Evolutionary conservation across 495 filamentous ascomycete species (phyloP), one percentile per base, ranked within the genome.

Genomic region (Chlorociboria aeruginascens): DNA sequence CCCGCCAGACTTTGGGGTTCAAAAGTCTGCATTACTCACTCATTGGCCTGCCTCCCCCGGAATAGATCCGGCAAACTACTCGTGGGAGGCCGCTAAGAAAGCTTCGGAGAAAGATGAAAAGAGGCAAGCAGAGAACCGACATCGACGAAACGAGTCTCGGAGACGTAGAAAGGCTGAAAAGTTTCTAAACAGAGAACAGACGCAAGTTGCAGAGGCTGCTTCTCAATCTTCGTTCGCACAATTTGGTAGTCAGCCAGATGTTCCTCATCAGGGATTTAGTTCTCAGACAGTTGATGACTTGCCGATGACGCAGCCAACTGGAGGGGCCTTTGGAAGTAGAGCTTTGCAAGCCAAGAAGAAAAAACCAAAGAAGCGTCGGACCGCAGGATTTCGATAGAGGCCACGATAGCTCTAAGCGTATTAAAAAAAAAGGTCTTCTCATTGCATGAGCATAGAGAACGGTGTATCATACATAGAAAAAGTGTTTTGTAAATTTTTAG

Each of bases 291-390:
- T 46, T 11, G 47, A 40, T 31, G 50, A 55, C 32, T 3, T 61
- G 3, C 59, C 56, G 7, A 69, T 67, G 67, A 66, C 63, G n/a
- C 67, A 70, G 51, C 67, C 66, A 29, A 52, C 59, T 25, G n/a
- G 57, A 33, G 67, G 67, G 1, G 7, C 45, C 1, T 68, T 68
- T 54, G 67, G 63, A 34, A 60, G 56, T 39, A 52, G 60, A 45
- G 54, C 59, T 47, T 46, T 54, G 2, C 56, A 58, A 20, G 61
- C 50, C 39, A 64, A 55, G 36, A 60, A 56, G 49, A 56, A 50
- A 12, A 61, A 59, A 34, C 55, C 54, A 44, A 50, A 41, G 7
- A 66, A 55, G 41, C 35, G 37, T 9, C 48, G 53, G 17, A 48
- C 32, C 13, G 53, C 53, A n/a, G 57, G 57, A 10, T 60, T 59